Percentiles rank a stretch among this genome's conserved stretches.
These are phyloP conservation scores for Eucalyptus curtisii DNA, from an alignment of 345 rosid species.

Conservation along the genomic window DNA sequence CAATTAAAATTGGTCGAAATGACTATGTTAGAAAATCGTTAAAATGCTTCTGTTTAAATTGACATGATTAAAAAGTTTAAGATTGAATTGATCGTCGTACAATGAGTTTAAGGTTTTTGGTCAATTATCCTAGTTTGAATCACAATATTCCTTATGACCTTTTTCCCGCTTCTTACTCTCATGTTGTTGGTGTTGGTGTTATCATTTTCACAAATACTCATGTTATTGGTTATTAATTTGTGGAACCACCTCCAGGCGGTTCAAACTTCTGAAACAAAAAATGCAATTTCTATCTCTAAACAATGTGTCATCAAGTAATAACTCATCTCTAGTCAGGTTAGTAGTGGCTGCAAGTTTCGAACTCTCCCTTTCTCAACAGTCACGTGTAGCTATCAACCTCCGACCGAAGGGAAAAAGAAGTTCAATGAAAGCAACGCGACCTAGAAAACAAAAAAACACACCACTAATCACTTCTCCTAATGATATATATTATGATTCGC, in stretches of 20 bases:
- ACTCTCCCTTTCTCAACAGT: neutral
- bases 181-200: neutral
- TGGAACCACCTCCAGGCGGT: neutral
- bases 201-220: neutral
- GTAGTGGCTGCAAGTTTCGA: neutral
- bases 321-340: neutral
- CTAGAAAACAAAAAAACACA: neutral
- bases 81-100: neutral
- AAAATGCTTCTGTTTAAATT: neutral
- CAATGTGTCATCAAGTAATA: neutral
- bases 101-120: neutral
- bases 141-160: neutral
- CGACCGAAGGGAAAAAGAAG: neutral
- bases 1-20: rapidly evolving
- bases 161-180: neutral
- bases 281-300: neutral
- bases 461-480: neutral
- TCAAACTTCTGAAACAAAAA: neutral
- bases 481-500: neutral
- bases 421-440: neutral
- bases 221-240: neutral
- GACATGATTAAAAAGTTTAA: neutral
- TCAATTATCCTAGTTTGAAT: neutral
- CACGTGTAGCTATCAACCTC: neutral
- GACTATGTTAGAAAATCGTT: neutral